A percentile compares a stretch with the other conserved stretches of the same genome.
phyloP scores from a whole-genome alignment of 768 basidiomycete species.

The Boletus patriciae region DNA sequence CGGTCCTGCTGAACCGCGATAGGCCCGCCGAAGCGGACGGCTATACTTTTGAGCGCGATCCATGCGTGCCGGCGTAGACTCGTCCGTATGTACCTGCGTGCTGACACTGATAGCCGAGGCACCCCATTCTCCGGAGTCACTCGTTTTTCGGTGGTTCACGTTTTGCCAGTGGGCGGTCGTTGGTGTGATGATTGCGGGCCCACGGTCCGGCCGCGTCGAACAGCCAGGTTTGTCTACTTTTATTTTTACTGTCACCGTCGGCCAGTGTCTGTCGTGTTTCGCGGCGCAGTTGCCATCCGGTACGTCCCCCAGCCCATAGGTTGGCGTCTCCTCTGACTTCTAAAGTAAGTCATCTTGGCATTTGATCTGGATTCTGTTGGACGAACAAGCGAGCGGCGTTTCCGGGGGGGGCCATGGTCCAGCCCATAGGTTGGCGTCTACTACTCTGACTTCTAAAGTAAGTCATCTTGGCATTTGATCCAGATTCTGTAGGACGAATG shows the following conservation, averaged over 20 bases:
- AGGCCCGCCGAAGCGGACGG: neutral
- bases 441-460: too few relatives aligned
- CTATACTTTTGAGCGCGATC: conserved; percentile 11
- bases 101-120: conserved; percentile 15
- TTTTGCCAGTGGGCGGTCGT: conserved; percentile 11
- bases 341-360: too few relatives aligned
- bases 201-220: neutral
- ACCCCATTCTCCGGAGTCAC: conserved; percentile 17
- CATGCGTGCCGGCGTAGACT: conserved; percentile 17
- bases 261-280: neutral
- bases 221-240: neutral
- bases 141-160: conserved; percentile 8
- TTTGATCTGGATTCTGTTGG: too few relatives aligned
- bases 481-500: too few relatives aligned
- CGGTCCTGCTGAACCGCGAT: too few relatives aligned
- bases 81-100: neutral
- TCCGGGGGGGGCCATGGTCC: too few relatives aligned
- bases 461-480: too few relatives aligned
- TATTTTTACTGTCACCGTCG: neutral
- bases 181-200: neutral
- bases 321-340: too few relatives aligned
- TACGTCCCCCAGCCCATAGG: neutral
- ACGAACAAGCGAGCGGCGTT: neutral
- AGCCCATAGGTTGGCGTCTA: too few relatives aligned
- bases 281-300: neutral